A percentile compares a stretch with the other conserved stretches of the same genome.
Conservation (phyloP, 1,284 basidiomycete genomes). For the Melampsora occidentalis region DNA sequence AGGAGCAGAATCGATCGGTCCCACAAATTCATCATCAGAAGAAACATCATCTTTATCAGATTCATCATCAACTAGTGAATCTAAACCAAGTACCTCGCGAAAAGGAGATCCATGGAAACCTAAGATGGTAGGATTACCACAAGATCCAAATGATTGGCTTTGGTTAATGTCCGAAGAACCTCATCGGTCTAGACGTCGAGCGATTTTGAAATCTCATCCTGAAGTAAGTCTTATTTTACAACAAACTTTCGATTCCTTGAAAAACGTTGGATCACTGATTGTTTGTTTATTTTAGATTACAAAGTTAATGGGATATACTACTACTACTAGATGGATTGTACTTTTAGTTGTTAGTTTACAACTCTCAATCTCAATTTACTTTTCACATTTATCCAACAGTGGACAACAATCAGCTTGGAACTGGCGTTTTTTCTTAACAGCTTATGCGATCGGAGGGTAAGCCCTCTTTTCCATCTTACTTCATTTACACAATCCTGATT, state of each 20-base stretch:
- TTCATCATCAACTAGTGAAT: background rate
- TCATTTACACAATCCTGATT: background rate
- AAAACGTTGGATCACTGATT: too few relatives aligned
- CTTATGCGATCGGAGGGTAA: constrained; percentile 71
- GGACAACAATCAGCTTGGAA: constrained; percentile 62
- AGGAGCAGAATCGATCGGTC: constrained; percentile 26
- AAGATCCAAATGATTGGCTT: constrained; percentile 57
- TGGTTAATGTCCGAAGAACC: constrained; percentile 99
- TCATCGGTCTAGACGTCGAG: constrained; percentile 78
- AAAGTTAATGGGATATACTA: constrained; percentile 91
- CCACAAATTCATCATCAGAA: background rate
- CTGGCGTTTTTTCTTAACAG: constrained; percentile 68
- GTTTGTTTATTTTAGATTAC: constrained; percentile 14
- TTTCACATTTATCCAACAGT: constrained; percentile 62
- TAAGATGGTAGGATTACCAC: constrained; percentile 25
- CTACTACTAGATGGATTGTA: constrained; percentile 83
- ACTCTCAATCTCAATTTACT: constrained; percentile 62
- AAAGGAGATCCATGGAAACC: constrained; percentile 27
- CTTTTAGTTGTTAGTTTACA: constrained; percentile 75
- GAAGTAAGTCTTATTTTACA: constrained; percentile 62
- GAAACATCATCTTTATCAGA: background rate
- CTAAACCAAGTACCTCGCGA: background rate
- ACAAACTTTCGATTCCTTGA: too few relatives aligned
- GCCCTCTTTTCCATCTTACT: too few relatives aligned
- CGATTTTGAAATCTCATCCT: constrained; percentile 90